These are phyloP conservation scores for Trametes villosa DNA, from an alignment of 768 basidiomycete genomes.

Conservation along the genomic window DNA sequence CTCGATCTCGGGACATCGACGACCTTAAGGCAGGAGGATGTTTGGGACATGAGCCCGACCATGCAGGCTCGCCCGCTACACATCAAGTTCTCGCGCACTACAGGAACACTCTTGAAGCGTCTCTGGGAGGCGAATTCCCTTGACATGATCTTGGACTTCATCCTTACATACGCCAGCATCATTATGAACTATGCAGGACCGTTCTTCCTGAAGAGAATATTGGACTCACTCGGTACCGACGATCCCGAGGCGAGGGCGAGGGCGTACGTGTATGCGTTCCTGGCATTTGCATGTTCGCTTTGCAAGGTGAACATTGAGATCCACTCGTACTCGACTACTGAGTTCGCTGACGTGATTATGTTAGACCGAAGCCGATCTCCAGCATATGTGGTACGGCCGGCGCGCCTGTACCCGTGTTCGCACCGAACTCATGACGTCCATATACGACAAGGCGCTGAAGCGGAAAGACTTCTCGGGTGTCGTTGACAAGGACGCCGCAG, in stretches of 20 bases:
- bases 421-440: conserved; percentile 79
- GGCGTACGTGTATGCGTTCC: conserved; percentile 80
- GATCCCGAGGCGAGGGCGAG: conserved; percentile 50
- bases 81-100: conserved; percentile 43
- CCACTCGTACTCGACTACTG: no score
- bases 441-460: conserved; percentile 88
- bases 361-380: conserved; percentile 67
- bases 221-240: conserved; percentile 53
- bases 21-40: conserved; percentile 71
- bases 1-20: conserved; percentile 51
- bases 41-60: conserved; percentile 73
- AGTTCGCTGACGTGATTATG: neutral
- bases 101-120: conserved; percentile 47
- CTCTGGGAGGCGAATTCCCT: conserved; percentile 51
- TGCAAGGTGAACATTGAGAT: conserved; percentile 48
- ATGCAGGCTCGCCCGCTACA: conserved; percentile 71
- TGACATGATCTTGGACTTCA: conserved; percentile 63
- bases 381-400: conserved; percentile 81
- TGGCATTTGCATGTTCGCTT: conserved; percentile 67
- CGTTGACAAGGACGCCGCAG: conserved; percentile 52
- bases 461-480: conserved; percentile 84
- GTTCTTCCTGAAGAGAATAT: conserved; percentile 81
- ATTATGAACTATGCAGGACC: conserved; percentile 80
- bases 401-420: conserved; percentile 76
- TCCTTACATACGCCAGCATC: conserved; percentile 69